Percentiles rank a stretch among this genome's conserved stretches.
Conservation (phyloP, 371 early-diverging fungal species). For the Mucor lusitanicus region DNA sequence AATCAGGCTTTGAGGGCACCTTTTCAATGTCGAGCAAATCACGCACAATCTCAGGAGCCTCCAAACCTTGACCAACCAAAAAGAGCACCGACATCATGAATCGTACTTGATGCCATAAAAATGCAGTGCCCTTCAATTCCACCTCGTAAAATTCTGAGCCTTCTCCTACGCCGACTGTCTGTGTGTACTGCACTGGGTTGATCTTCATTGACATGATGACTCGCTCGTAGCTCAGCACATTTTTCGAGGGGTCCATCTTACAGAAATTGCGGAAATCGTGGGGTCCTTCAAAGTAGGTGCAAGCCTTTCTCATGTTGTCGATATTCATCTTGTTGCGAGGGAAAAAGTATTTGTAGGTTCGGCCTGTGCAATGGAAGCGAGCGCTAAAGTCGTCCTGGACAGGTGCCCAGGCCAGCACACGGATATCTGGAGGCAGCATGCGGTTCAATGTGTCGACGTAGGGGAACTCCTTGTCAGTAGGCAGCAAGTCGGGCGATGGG, state of each 20-base stretch:
- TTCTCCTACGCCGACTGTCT: slow-evolving; percentile 12
- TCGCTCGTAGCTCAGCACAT: slow-evolving; percentile 75
- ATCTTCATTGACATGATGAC: slow-evolving; percentile 71
- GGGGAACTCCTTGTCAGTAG: slow-evolving; percentile 60
- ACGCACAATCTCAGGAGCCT: slow-evolving; percentile 35
- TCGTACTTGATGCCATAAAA: slow-evolving; percentile 97
- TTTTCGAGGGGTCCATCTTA: slow-evolving; percentile 86
- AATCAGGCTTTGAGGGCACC: slow-evolving; percentile 37
- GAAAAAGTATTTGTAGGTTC: slow-evolving; percentile 95
- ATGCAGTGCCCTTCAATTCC: slow-evolving; percentile 80
- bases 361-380: slow-evolving; percentile 83
- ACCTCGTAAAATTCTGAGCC: slow-evolving; percentile 64
- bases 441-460: slow-evolving; percentile 87
- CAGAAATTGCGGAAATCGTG: slow-evolving; percentile 97
- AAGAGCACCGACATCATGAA: slow-evolving; percentile 94
- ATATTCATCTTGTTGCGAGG: slow-evolving; percentile 61
- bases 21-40: slow-evolving; percentile 38
- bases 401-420: slow-evolving; percentile 91
- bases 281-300: slow-evolving; percentile 69
- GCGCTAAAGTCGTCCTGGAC: slow-evolving; percentile 81
- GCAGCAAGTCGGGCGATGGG: slow-evolving; percentile 20
- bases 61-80: slow-evolving; percentile 69
- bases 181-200: slow-evolving; percentile 38
- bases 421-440: slow-evolving; percentile 85
- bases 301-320: slow-evolving; percentile 77